Conservation (phyloP, 108 stramenopile genomes). For the Discostella pseudostelligera region DNA sequence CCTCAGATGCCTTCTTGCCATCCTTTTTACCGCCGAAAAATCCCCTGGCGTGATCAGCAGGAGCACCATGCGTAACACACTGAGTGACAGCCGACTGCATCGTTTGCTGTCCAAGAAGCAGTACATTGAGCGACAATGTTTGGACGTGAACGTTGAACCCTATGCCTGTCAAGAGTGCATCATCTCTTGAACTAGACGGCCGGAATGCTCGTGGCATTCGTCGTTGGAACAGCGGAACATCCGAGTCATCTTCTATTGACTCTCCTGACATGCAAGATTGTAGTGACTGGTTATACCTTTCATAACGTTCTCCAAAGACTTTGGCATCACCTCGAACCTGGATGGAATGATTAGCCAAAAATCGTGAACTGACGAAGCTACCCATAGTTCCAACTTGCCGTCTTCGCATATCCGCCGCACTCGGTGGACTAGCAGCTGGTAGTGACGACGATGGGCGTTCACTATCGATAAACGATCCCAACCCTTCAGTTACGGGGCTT, state of each 20-base stretch:
- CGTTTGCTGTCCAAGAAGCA: conserved; percentile 41
- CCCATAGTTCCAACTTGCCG: conserved; percentile 82
- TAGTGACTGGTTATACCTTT: conserved; percentile 33
- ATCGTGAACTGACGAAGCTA: conserved; percentile 55
- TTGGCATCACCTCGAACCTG: conserved; percentile 50
- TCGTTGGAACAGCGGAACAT: conserved; percentile 55
- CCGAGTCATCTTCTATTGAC: conserved; percentile 23
- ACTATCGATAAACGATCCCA: conserved; percentile 47
- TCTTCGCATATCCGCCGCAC: conserved; percentile 34
- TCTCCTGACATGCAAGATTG: conserved; percentile 31
- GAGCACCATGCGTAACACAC: conserved; percentile 83
- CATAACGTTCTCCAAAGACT: conserved; percentile 44
- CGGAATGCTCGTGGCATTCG: conserved; percentile 71
- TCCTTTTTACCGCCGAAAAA: conserved; percentile 63
- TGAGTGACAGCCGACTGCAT: conserved; percentile 42
- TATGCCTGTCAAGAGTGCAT: conserved; percentile 62
- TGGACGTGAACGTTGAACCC: conserved; percentile 85
- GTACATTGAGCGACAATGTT: conserved; percentile 52
- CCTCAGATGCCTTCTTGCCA: conserved; percentile 17
- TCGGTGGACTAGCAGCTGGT: background rate
- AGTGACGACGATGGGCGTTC: conserved; percentile 14
- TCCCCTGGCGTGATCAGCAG: conserved; percentile 85
- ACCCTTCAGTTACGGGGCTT: conserved; percentile 51
- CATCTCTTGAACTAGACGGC: conserved; percentile 58
- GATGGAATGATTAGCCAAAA: conserved; percentile 57